phyloP scores from a whole-genome alignment of 2,329 filamentous ascomycete genomes.

The Colletotrichum sublineola region DNA sequence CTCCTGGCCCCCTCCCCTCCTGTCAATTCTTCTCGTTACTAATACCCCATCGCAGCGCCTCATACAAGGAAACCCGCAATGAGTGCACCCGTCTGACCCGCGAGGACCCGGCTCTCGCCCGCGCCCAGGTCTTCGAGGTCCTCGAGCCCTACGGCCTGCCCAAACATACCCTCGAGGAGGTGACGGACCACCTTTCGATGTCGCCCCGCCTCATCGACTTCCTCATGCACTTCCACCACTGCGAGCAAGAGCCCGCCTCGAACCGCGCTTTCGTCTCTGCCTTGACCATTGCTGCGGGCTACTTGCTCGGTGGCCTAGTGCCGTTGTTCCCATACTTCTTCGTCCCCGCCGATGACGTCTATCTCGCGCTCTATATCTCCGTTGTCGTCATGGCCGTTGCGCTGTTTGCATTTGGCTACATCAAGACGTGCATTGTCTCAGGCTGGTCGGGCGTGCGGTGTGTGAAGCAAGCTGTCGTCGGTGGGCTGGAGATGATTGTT shows the following conservation, averaged over 20 bases:
- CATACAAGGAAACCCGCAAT: slow-evolving; percentile 45
- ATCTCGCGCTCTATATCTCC: slow-evolving; percentile 68
- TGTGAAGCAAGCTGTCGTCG: slow-evolving; percentile 44
- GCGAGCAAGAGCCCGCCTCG: slow-evolving; percentile 59
- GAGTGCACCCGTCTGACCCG: slow-evolving; percentile 59
- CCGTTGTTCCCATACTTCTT: slow-evolving; percentile 79
- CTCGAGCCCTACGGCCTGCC: slow-evolving; percentile 65
- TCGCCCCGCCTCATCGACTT: slow-evolving; percentile 65
- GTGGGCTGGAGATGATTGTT: slow-evolving; percentile 57
- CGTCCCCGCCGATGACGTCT: slow-evolving; percentile 54
- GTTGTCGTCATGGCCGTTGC: slow-evolving; percentile 71
- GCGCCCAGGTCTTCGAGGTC: slow-evolving; percentile 63
- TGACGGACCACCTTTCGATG: slow-evolving; percentile 42
- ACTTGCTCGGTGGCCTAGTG: slow-evolving; percentile 79
- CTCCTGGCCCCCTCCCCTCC: not conserved
- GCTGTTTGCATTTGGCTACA: slow-evolving; percentile 74
- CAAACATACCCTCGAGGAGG: slow-evolving; percentile 41
- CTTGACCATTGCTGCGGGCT: slow-evolving; percentile 75
- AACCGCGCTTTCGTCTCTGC: slow-evolving; percentile 68
- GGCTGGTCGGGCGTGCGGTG: slow-evolving; percentile 42
- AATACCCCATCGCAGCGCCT: slow-evolving; percentile 31
- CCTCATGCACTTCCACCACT: slow-evolving; percentile 71
- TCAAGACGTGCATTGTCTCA: slow-evolving; percentile 67
- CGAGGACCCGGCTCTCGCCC: slow-evolving; percentile 56
- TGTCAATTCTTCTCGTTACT: slow-evolving; percentile 20